Evolutionary conservation across 176 grass and related monocot genomes (phyloP).

Genomic region (Musa troglodytarum): DNA sequence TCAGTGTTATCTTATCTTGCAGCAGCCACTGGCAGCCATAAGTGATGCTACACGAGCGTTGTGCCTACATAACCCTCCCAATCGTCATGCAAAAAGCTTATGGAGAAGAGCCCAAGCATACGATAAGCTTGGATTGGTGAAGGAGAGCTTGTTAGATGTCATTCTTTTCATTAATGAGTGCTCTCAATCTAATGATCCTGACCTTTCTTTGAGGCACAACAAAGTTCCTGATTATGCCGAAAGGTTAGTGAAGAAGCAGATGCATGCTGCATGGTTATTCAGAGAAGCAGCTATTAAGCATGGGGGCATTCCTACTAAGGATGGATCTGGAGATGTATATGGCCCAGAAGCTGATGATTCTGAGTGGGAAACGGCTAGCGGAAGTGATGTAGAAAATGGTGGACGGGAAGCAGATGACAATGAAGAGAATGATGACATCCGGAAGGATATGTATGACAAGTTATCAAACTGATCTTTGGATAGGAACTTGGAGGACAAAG

Average conservation of each 20-base stretch:
- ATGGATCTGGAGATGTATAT: conserved; percentile 65
- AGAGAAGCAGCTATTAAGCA: conserved; percentile 88
- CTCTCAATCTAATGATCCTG: conserved; percentile 78
- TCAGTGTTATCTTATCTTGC: conserved; percentile 92
- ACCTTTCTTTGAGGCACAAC: conserved; percentile 80
- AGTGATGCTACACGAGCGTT: conserved; percentile 83
- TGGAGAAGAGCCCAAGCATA: conserved; percentile 99
- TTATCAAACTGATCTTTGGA: background rate
- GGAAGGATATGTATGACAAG: conserved; percentile 49
- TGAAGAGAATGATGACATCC: conserved; percentile 44
- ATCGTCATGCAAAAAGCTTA: conserved; percentile 89
- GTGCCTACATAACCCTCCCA: conserved; percentile 76
- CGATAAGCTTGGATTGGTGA: conserved; percentile 93
- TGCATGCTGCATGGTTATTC: conserved; percentile 93
- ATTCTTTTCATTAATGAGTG: conserved; percentile 98
- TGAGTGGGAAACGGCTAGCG: conserved; percentile 88
- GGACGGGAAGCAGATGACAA: conserved; percentile 34
- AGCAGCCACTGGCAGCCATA: conserved; percentile 83
- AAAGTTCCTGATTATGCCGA: conserved; percentile 99
- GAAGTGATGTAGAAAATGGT: conserved; percentile 68
- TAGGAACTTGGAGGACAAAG: background rate
- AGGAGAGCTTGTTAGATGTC: conserved; percentile 94
- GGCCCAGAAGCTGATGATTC: conserved; percentile 81
- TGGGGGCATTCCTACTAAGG: conserved; percentile 59
- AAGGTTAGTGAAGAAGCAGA: conserved; percentile 92